Conservation (phyloP, 768 basidiomycete genomes). For the Galerina marginata region DNA sequence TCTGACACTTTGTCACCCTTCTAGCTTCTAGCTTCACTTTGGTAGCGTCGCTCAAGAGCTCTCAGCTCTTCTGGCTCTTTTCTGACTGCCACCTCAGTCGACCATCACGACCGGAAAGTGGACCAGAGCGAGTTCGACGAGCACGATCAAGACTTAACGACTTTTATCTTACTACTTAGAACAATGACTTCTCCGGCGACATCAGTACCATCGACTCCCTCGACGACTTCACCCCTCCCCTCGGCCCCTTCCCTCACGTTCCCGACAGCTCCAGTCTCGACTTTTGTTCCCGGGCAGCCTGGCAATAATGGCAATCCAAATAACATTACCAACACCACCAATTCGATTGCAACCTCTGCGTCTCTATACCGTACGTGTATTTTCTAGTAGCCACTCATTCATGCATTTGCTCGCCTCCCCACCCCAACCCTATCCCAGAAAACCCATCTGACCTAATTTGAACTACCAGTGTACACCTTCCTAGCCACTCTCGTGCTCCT, state of each 20-base stretch:
- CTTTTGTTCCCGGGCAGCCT: neutral
- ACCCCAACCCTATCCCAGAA: neutral
- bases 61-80: neutral
- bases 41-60: neutral
- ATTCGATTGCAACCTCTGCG: conserved; percentile 31
- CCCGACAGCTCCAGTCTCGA: neutral
- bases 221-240: neutral
- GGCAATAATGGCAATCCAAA: neutral
- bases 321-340: conserved; percentile 1
- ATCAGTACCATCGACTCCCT: conserved; percentile 1
- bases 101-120: neutral
- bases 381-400: conserved; percentile 1
- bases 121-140: neutral
- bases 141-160: conserved; percentile 6
- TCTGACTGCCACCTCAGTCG: neutral
- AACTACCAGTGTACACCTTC: conserved; percentile 48
- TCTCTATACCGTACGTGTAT: conserved; percentile 38
- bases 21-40: neutral
- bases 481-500: conserved; percentile 73
- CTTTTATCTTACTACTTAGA: conserved; percentile 2
- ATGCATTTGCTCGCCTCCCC: too few species aligned
- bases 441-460: neutral
- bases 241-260: neutral
- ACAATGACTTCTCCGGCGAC: conserved; percentile 4
- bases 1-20: conserved; percentile 1